Base-by-base conservation (phyloP, 352 stramenopile genomes). In the Phytophthora citrophthora region DNA sequence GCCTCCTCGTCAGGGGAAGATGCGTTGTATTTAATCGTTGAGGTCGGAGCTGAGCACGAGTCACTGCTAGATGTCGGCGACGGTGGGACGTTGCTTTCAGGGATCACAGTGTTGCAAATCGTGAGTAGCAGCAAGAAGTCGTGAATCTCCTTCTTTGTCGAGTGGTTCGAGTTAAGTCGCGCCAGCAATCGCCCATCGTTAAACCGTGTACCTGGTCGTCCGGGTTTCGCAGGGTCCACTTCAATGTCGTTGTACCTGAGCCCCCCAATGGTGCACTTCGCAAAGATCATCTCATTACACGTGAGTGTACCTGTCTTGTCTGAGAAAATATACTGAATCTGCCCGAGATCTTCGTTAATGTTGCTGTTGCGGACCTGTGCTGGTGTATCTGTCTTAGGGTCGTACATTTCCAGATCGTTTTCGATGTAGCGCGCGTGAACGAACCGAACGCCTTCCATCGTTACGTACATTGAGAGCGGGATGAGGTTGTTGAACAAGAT, bases 191-290 rank as follows among this genome's bases (percentile, higher is more conserved):
- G 79, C 4, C 69, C 61, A 43, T 96, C 88, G 47, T 94, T 94
- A 55, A 96, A 95, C 7, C 83, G 72, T 4, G 87, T 95, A 18
- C 88, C 88, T 20, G 83, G 78, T 29, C 79, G 79, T 4, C 59
- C 20, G 0, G 74, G 61, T 23, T 79, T 79, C 7, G 64, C 66
- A 15, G 57, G 50, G 32, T 93, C 78, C 27, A 82, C 70, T 18
- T 93, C 79, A n/a, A 94, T 73, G 63, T 96, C 86, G 54, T 96
- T 97, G 74, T 98, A 99, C 24, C 89, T 86, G 41, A 93, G 56
- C 5, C 95, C 95, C 18, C 67, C 91, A 43, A 99, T 94, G 1
- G 90, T 94, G 65, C 94, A 98, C 71, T 97, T 97, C 32, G 93
- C 85, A 63, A 96, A 96, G 20, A 94, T 83, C 88, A 96, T 96